Base-by-base conservation (phyloP, 179 eudicot genomes). In the Nepenthes alata region DNA sequence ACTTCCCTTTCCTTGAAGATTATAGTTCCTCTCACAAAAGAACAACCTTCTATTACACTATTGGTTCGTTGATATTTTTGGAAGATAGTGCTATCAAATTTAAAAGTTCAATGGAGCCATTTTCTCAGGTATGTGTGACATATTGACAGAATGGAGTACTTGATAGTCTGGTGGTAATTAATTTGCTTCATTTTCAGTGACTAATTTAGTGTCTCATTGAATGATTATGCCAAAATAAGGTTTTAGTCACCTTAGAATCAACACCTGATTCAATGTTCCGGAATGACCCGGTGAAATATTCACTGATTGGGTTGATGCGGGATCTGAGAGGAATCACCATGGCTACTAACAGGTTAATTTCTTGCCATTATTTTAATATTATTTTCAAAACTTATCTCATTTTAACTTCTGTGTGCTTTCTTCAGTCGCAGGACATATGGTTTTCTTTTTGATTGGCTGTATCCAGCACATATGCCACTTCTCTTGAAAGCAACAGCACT, bases 261-360 rank as follows among this genome's bases (percentile, higher is more conserved):
- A 75, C 85, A 7, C 81, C 90, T 38, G 95, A 85, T 73, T 72
- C 78, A 25, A 53, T 86, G 76, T 86, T 89, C 69, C 85, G 88
- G 49, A 77, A 85, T 45, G 96, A 93, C 58, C 57, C 78, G 57
- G 86, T 86, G 50, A 93, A 93, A 73, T 85, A 72, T 77, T 86
- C 93, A 56, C 64, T 93, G 38, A 77, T 82, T 67, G 98, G 98
- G 65, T 65, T 93, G 77, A 86, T 86, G 95, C 78, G 95, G 71
- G 98, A 93, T 78, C 86, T 93, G 12, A 80, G 90, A 73, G 98
- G 98, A 66, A 86, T 93, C 65, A 79, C 82, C 52, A 81, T 86
- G 95, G 96, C 98, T n/a, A 79, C 93, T 16, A 78, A 75, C 76
- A 89, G 95, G 98, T 89, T 61, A 15, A 65, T 39, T 34, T 53